Evolutionary conservation across 225 moss, liverwort and hornwort genomes (phyloP), one percentile per base, ranked within the genome.

Genomic region (Polytrichum formosum): DNA sequence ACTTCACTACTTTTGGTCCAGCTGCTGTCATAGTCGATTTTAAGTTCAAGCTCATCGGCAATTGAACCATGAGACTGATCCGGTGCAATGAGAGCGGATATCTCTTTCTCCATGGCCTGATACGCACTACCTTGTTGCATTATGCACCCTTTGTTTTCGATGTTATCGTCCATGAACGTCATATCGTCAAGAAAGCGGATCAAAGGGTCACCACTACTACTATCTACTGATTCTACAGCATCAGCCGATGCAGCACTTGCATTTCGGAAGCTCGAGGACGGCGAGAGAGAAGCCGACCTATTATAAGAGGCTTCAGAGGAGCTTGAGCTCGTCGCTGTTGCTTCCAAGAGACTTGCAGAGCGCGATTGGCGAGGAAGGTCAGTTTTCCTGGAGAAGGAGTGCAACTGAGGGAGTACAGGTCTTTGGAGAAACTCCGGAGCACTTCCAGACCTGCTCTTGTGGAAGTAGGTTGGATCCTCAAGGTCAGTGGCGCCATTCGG

Each of bases 371-470:
- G 79, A 10, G 82, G 85, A 72, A 82, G 63, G 72, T 85, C 70
- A 16, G 79, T 82, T 75, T 85, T 85, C 67, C 56, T 85, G 54
- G 85, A 85, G 70, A 82, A 85, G 19, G 85, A 85, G 55, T 74
- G 70, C 28, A 85, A 66, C 75, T 85, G 82, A 4, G 85, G 85
- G 26, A 67, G 64, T 28, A 72, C 79, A 77, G 79, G 82, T 33
- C 85, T 63, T 72, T 66, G 75, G 6, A 74, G 77, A 77, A 85
- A 85, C 72, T 82, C 82, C 4, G 79, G 79, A 20, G 67, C 72
- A 5, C 61, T 33, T 65, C 77, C 77, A 1, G 76, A 65, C 64
- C 79, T 77, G 73, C 76, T 85, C 77, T 85, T 85, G 55, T 85
- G 85, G 19, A 85, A 85, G 65, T 79, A 85, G 55, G 76, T 30